These are phyloP conservation scores for Metroxylon sagu DNA, from an alignment of 176 grass and related monocot genomes.

Conservation along the genomic window DNA sequence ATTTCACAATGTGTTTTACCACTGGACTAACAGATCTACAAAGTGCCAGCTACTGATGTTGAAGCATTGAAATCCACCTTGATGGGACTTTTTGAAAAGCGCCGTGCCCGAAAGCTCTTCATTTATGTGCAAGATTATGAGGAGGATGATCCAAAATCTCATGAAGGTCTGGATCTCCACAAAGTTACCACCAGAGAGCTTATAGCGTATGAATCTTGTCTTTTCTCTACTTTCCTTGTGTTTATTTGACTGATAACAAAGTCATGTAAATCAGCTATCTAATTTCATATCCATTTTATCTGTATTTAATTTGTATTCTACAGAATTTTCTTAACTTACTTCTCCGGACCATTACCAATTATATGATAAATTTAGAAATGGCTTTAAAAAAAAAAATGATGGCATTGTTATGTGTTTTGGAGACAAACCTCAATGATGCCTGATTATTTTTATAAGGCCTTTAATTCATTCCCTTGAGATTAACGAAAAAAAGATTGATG, in stretches of 20 bases:
- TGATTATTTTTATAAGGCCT: too few relatives aligned
- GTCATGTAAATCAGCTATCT: background rate
- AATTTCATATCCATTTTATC: too few relatives aligned
- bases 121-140: constrained; percentile 85
- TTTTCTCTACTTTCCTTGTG: constrained; percentile 7
- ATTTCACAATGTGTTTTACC: background rate
- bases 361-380: too few relatives aligned
- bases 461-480: too few relatives aligned
- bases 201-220: constrained; percentile 52
- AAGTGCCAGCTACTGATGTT: constrained; percentile 90
- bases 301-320: too few relatives aligned
- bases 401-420: too few relatives aligned
- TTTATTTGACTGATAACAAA: background rate
- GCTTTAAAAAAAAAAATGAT: too few relatives aligned
- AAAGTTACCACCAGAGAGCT: constrained; percentile 66
- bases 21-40: constrained; percentile 47
- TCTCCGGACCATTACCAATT: too few relatives aligned
- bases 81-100: constrained; percentile 97
- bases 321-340: too few relatives aligned
- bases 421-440: too few relatives aligned
- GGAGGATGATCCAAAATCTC: constrained; percentile 75
- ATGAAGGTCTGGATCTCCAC: constrained; percentile 66
- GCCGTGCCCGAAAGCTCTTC: constrained; percentile 80
- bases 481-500: too few relatives aligned
- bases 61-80: constrained; percentile 86